Base-by-base conservation (phyloP, 495 filamentous ascomycete genomes). In the Penicillium longicatenatum region DNA sequence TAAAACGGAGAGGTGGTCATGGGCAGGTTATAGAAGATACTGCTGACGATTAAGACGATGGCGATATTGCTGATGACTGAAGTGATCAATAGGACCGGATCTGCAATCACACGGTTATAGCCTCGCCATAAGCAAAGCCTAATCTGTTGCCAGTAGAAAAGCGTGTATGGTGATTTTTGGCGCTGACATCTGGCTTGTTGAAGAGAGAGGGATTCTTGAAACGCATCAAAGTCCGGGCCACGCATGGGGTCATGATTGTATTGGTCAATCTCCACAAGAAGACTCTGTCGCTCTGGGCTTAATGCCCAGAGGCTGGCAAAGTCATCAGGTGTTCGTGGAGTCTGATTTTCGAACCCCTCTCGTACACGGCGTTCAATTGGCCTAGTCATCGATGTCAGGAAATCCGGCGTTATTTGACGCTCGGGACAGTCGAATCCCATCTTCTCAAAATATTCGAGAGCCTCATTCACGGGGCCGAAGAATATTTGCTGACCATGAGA, bases 21-120 rank as follows among this genome's bases (percentile, higher is more conserved):
- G 20, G 79, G 67, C 11, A 94, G 67, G 60, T 96, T 87, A 74
- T 86, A 96, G 74, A 95, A 97, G 44, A 96, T 84, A 63, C 83
- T 88, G 22, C 86, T 82, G 63, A 96, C 83, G 66, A 97, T 86
- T 22, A 97, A 73, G 11, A 89, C 79, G 82, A 93, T 86, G 62
- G 81, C 65, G 52, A 80, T 79, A 64, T 96, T 93, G 30, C 86
- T 89, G 60, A 96, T 78, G 9, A 93, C 75, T 21, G 83, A 75
- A 6, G 84, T 82, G 30, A 95, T 57, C 3, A 87, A 88, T 60
- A 93, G 73, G 60, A 79, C 87, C 53, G 87, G 81, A 60, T 97
- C 91, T 10, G 85, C 88, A n/a, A 70, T 77, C 2, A 96, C 73
- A 14, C 77, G 72, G 35, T 79, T 78, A 69, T 86, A 92, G 6